phyloP scores from a whole-genome alignment of 495 filamentous ascomycete species.

The Chaetomium fimeti region DNA sequence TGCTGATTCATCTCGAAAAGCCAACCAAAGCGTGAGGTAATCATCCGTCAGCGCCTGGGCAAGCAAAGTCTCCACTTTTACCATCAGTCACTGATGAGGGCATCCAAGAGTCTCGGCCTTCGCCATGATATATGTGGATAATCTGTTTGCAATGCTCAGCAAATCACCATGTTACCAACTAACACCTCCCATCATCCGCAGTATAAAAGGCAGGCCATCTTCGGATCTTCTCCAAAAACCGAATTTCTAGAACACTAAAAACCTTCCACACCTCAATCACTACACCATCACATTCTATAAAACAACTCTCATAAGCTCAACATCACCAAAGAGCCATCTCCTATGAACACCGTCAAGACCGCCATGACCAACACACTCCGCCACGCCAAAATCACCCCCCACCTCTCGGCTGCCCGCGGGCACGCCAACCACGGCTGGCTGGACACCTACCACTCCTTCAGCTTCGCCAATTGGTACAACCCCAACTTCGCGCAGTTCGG shows the following conservation, averaged over 20 bases:
- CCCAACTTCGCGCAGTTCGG: slow-evolving; percentile 64
- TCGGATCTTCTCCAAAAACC: background rate
- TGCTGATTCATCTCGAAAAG: slow-evolving; percentile 11
- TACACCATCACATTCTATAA: background rate
- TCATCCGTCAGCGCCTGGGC: slow-evolving; percentile 20
- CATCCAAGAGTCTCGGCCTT: background rate
- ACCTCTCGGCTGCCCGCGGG: slow-evolving; percentile 61
- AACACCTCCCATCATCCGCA: background rate
- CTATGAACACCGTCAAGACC: slow-evolving; percentile 34
- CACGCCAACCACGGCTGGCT: slow-evolving; percentile 80
- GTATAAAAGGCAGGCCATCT: slow-evolving; percentile 9
- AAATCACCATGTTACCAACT: background rate
- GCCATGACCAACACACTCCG: slow-evolving; percentile 57
- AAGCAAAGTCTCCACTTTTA: slow-evolving; percentile 8
- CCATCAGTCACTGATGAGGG: background rate
- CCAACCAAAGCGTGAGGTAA: background rate
- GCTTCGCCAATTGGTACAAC: slow-evolving; percentile 72
- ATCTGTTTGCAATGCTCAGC: slow-evolving; percentile 18
- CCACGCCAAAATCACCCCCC: slow-evolving; percentile 62
- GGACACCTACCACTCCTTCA: slow-evolving; percentile 81
- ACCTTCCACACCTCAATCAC: background rate
- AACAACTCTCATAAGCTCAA: slow-evolving; percentile 21
- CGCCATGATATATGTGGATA: background rate
- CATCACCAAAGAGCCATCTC: background rate
- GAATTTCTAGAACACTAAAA: background rate